Percentiles rank a stretch among this genome's conserved stretches.
These are phyloP conservation scores for Blastobotrys chiropterorum DNA, from an alignment of 805 yeast genomes.

Conservation along the genomic window DNA sequence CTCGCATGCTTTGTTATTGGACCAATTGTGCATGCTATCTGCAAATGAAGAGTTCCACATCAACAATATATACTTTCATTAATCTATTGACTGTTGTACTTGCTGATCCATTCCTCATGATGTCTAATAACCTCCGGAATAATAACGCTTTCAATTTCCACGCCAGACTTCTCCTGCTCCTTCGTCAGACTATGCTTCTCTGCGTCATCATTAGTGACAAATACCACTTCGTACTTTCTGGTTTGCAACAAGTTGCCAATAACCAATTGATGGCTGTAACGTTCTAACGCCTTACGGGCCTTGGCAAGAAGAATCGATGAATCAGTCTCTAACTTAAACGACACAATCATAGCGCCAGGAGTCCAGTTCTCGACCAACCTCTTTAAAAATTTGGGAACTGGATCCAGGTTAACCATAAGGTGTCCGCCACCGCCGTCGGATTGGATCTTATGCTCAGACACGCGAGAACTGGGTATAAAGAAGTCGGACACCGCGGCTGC, in stretches of 20 bases:
- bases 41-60: too few relatives aligned
- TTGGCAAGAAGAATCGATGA: constrained; percentile 59
- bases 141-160: constrained; percentile 72
- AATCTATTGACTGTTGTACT: not conserved
- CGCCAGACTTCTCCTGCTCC: constrained; percentile 35
- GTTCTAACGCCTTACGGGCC: constrained; percentile 68
- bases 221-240: constrained; percentile 80
- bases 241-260: constrained; percentile 90
- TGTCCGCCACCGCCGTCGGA: constrained; percentile 64
- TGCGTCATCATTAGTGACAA: constrained; percentile 51
- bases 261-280: constrained; percentile 90
- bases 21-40: too few relatives aligned
- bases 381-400: constrained; percentile 90
- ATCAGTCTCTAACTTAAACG: constrained; percentile 93
- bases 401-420: constrained; percentile 79
- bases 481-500: constrained; percentile 99
- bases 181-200: constrained; percentile 32
- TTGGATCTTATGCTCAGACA: constrained; percentile 94
- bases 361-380: constrained; percentile 92
- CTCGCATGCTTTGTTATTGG: too few relatives aligned
- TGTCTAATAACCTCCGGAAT: constrained; percentile 66
- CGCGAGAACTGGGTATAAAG: constrained; percentile 75
- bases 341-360: constrained; percentile 86
- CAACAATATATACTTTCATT: too few relatives aligned
- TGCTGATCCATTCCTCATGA: constrained; percentile 59